Percentiles rank a stretch among this genome's conserved stretches.
Conservation (phyloP, 495 filamentous ascomycete genomes). For the Aspergillus saccharolyticus region DNA sequence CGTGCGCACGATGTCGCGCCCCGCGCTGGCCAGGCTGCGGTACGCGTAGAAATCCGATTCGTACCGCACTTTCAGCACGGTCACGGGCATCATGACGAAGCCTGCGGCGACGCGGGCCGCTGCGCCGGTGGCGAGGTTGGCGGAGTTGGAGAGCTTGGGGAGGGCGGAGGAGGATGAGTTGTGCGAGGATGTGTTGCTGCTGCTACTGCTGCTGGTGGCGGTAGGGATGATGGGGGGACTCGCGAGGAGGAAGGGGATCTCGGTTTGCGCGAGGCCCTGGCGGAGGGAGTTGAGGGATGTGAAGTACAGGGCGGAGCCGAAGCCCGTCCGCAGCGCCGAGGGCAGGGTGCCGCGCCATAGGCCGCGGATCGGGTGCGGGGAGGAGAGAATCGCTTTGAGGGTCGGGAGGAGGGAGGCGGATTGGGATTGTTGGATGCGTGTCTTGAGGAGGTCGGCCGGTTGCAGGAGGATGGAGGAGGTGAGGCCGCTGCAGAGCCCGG, state of each 20-base stretch:
- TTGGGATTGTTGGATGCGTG: slow-evolving; percentile 68
- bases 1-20: slow-evolving; percentile 62
- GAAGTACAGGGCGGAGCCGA: slow-evolving; percentile 93
- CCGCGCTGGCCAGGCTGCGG: slow-evolving; percentile 66
- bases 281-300: slow-evolving; percentile 79
- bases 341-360: slow-evolving; percentile 95
- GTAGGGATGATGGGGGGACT: slow-evolving; percentile 12
- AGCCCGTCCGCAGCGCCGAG: slow-evolving; percentile 84
- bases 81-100: slow-evolving; percentile 92
- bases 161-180: slow-evolving; percentile 63
- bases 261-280: slow-evolving; percentile 53
- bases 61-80: slow-evolving; percentile 94
- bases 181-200: background rate
- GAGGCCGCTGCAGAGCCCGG: slow-evolving; percentile 82
- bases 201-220: background rate
- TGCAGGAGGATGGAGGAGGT: slow-evolving; percentile 86
- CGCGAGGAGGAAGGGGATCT: slow-evolving; percentile 21
- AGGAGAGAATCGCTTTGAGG: slow-evolving; percentile 61
- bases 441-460: slow-evolving; percentile 95
- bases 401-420: slow-evolving; percentile 62
- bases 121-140: slow-evolving; percentile 81
- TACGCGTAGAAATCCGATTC: slow-evolving; percentile 84
- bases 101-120: slow-evolving; percentile 78
- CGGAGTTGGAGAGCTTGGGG: slow-evolving; percentile 76
- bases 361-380: slow-evolving; percentile 57